phyloP scores from a whole-genome alignment of 192 early-diverging fungal genomes.

The Fimicolochytrium jonesii region DNA sequence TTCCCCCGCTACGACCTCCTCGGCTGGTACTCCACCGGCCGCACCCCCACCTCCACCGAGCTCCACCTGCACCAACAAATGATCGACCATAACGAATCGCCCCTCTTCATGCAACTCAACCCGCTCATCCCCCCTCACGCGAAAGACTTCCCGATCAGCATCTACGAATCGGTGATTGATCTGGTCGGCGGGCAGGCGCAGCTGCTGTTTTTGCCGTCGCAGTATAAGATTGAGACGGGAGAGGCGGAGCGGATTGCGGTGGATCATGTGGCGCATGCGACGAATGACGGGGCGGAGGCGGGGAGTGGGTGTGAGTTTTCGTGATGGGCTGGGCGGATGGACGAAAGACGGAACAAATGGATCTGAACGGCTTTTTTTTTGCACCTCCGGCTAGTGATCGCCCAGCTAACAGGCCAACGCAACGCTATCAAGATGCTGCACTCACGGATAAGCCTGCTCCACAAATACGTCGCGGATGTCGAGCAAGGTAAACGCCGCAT shows the following conservation, averaged over 20 bases:
- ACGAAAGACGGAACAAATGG: no score
- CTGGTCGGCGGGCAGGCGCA: constrained; percentile 49
- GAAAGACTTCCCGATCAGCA: constrained; percentile 66
- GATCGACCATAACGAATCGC: constrained; percentile 66
- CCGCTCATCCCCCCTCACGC: constrained; percentile 36
- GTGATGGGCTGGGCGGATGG: no score
- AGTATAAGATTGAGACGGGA: constrained; percentile 77
- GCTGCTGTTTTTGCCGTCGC: constrained; percentile 57
- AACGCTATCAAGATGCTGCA: constrained; percentile 84
- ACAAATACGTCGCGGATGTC: constrained; percentile 69
- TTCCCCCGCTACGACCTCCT: constrained; percentile 78
- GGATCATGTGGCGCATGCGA: constrained; percentile 73
- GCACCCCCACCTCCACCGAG: constrained; percentile 54
- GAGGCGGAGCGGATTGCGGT: constrained; percentile 87
- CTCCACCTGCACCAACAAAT: constrained; percentile 76
- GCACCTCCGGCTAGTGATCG: constrained; percentile 54
- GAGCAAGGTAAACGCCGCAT: no score
- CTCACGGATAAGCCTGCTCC: constrained; percentile 61
- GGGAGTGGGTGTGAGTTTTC: constrained; percentile 50
- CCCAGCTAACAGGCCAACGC: constrained; percentile 65
- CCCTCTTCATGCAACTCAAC: constrained; percentile 70
- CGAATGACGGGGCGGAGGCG: constrained; percentile 48
- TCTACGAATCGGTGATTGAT: constrained; percentile 79
- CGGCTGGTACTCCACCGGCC: constrained; percentile 80
- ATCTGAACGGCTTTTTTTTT: no score